Conservation (phyloP, 257 asterid genomes). For the Linderniella brevidens region DNA sequence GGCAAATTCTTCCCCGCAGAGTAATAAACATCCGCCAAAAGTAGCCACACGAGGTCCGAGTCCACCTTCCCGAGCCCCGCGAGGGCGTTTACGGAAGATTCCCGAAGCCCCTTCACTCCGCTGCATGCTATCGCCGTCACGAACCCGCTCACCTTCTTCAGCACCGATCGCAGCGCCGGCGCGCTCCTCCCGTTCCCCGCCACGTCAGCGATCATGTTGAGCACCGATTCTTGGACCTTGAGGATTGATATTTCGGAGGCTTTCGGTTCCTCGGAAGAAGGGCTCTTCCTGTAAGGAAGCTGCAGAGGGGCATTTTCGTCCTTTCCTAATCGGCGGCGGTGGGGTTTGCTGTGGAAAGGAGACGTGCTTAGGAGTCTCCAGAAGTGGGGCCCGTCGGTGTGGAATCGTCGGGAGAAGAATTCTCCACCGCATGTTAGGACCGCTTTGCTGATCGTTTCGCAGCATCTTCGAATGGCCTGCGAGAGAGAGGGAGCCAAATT, state of each 20-base stretch:
- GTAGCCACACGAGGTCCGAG: slow-evolving; percentile 89
- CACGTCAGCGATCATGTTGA: slow-evolving; percentile 52
- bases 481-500: slow-evolving; percentile 4
- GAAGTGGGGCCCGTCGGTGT: slow-evolving; percentile 55
- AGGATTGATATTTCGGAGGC: slow-evolving; percentile 52
- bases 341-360: slow-evolving; percentile 55
- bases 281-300: slow-evolving; percentile 55
- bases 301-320: slow-evolving; percentile 33
- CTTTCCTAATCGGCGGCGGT: slow-evolving; percentile 15
- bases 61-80: slow-evolving; percentile 55
- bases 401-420: slow-evolving; percentile 85
- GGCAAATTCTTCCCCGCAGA: slow-evolving; percentile 25
- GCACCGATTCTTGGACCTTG: slow-evolving; percentile 64
- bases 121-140: slow-evolving; percentile 73
- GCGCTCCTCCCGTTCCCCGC: slow-evolving; percentile 44
- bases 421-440: slow-evolving; percentile 80
- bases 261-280: slow-evolving; percentile 29
- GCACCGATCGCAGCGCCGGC: slow-evolving; percentile 44
- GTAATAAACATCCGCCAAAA: slow-evolving; percentile 78
- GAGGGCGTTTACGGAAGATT: slow-evolving; percentile 53
- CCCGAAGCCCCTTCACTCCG: slow-evolving; percentile 64
- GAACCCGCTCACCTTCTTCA: slow-evolving; percentile 66
- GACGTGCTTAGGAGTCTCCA: slow-evolving; percentile 75
- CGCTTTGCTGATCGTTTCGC: slow-evolving; percentile 29
- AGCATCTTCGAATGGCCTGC: slow-evolving; percentile 69